Base-by-base conservation (phyloP, 805 yeast genomes). In the Jamesozyma gamospora region DNA sequence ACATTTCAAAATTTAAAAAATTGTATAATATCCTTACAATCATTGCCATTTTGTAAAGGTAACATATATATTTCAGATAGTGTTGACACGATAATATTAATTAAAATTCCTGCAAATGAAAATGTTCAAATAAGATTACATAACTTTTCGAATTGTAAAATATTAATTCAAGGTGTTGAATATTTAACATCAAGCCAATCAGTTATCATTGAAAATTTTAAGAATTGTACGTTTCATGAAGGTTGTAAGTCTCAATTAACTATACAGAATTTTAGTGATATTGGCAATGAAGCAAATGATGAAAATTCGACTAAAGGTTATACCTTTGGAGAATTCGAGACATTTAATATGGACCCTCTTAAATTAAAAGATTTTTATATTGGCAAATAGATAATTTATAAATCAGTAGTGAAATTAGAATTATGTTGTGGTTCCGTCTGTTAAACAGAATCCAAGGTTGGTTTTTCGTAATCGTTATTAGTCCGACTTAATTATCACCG, bases 61-160 rank as follows among this genome's bases (percentile, higher is more conserved):
- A 56, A 58, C 35, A 35, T 58, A 7, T 43, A 47, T 29, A 37
- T 59, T 10, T 48, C 46, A 4, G 43, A 51, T 27, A 47, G 52
- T 19, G 15, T 16, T 8, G 34, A 52, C 33, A 43, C 49, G n/a
- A 29, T 44, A 14, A 41, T 53, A 1, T 3, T 45, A 2, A 19
- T 47, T 9, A 35, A 32, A 7, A n/a, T 49, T 7, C 51, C 51
- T 2, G 29, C 32, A 4, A 21, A 46, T 3, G 45, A 47, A 25
- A 41, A 44, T 1, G 40, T 53, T 8, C 64, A 59, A 40, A 16
- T 59, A 14, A 44, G 64, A 26, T 38, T 57, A 4, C 55, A 47
- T 38, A 46, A 43, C 15, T 27, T 57, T 28, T 3, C 34, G 3
- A 41, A 49, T 18, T 59, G 62, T 42, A 47, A 43, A 32, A 35